phyloP scores from a whole-genome alignment of 192 early-diverging fungal species.

The Podila epicladia region DNA sequence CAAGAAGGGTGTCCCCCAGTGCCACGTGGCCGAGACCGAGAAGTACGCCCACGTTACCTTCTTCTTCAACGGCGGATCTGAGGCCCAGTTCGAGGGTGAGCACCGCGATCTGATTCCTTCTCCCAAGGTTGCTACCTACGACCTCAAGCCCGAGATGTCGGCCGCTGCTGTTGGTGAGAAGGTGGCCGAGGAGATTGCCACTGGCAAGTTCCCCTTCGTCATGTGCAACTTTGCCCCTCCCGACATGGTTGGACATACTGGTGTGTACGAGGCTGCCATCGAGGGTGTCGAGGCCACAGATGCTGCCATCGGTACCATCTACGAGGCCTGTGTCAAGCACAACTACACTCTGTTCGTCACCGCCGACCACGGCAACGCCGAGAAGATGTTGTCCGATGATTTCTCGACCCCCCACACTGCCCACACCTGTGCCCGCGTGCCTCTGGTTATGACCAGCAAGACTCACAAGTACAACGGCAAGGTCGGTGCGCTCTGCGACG shows the following conservation, averaged over 20 bases:
- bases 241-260: conserved; percentile 98
- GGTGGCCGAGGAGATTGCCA: conserved; percentile 83
- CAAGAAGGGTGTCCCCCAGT: conserved; percentile 88
- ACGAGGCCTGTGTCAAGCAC: conserved; percentile 89
- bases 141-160: conserved; percentile 96
- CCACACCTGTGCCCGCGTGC: conserved; percentile 91
- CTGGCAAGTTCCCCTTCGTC: conserved; percentile 88
- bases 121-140: conserved; percentile 98
- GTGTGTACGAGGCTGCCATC: conserved; percentile 90
- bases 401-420: conserved; percentile 92
- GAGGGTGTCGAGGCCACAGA: conserved; percentile 96
- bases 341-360: conserved; percentile 95
- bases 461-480: conserved; percentile 63
- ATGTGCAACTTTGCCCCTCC: conserved; percentile 99
- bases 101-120: conserved; percentile 90
- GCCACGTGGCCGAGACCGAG: conserved; percentile 99
- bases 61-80: conserved; percentile 99
- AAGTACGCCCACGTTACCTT: conserved; percentile 99
- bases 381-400: conserved; percentile 95
- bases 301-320: conserved; percentile 92
- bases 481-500: conserved; percentile 90
- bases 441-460: conserved; percentile 87
- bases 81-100: conserved; percentile 90
- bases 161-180: conserved; percentile 89
- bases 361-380: conserved; percentile 99